phyloP scores from a whole-genome alignment of 768 basidiomycete genomes.

The Psilocybe cyanescens region DNA sequence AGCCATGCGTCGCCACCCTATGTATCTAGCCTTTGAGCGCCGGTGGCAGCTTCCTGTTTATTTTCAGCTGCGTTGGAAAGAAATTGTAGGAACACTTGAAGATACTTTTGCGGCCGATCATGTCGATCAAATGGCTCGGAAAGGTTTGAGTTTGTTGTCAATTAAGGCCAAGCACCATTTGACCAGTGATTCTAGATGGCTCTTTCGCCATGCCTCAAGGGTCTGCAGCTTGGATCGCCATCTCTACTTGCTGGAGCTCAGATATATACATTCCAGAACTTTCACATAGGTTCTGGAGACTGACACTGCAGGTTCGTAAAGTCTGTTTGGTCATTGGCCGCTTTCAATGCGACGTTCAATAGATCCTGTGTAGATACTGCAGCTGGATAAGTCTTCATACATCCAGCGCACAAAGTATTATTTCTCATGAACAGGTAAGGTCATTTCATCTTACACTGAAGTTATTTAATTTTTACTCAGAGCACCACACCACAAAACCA shows the following conservation, averaged over 20 bases:
- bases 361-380: constrained; percentile 83
- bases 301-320: constrained; percentile 79
- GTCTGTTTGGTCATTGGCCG: neutral
- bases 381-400: constrained; percentile 69
- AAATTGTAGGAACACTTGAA: constrained; percentile 81
- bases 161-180: neutral
- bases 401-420: neutral
- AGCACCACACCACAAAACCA: constrained; percentile 28
- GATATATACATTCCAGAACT: constrained; percentile 87
- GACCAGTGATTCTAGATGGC: constrained; percentile 19
- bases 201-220: constrained; percentile 50
- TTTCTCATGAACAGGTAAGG: neutral
- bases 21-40: constrained; percentile 73
- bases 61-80: constrained; percentile 97
- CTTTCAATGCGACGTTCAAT: neutral
- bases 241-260: constrained; percentile 84
- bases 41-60: constrained; percentile 98
- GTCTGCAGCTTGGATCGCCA: constrained; percentile 69
- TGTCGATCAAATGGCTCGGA: constrained; percentile 42
- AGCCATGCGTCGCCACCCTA: constrained; percentile 71
- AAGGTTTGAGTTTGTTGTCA: constrained; percentile 37
- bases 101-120: constrained; percentile 52
- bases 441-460: neutral
- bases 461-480: neutral
- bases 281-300: constrained; percentile 85